These are phyloP conservation scores for Ramularia collo-cygni DNA, from an alignment of 2,329 filamentous ascomycete genomes.

Conservation along the genomic window DNA sequence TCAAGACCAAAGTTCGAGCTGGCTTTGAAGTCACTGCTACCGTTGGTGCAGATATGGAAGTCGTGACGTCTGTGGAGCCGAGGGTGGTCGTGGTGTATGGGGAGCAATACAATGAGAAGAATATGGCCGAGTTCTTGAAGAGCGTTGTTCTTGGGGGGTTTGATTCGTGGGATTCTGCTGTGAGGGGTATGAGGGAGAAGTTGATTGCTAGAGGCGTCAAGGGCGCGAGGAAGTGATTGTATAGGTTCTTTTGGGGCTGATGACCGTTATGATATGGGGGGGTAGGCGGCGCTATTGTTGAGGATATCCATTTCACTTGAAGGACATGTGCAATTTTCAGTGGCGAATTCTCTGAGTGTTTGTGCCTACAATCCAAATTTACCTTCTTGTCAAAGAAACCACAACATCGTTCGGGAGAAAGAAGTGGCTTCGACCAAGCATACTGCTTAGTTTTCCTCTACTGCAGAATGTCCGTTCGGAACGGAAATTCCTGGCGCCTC, in stretches of 20 bases:
- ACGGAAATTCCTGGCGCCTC: too few species aligned
- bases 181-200: constrained; percentile 38
- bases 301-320: too few species aligned
- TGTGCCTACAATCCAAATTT: too few species aligned
- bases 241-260: background rate
- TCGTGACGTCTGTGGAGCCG: constrained; percentile 36
- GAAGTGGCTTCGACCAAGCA: too few species aligned
- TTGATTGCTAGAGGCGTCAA: constrained; percentile 41
- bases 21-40: constrained; percentile 46
- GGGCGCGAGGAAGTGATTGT: constrained; percentile 21
- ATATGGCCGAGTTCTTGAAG: constrained; percentile 65
- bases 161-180: constrained; percentile 37
- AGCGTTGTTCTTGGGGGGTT: constrained; percentile 18
- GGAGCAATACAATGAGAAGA: constrained; percentile 67
- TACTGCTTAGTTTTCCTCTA: too few species aligned
- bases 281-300: too few species aligned
- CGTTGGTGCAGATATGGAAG: constrained; percentile 47
- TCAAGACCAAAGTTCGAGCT: constrained; percentile 64
- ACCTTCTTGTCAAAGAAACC: too few species aligned
- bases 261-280: too few species aligned
- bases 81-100: constrained; percentile 65
- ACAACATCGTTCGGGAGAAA: too few species aligned
- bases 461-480: too few species aligned
- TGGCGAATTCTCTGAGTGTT: too few species aligned
- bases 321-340: too few species aligned